Evolutionary conservation across 192 early-diverging fungal species (phyloP), one percentile per base, ranked within the genome.

Genomic region (Oehlia diaphana): DNA sequence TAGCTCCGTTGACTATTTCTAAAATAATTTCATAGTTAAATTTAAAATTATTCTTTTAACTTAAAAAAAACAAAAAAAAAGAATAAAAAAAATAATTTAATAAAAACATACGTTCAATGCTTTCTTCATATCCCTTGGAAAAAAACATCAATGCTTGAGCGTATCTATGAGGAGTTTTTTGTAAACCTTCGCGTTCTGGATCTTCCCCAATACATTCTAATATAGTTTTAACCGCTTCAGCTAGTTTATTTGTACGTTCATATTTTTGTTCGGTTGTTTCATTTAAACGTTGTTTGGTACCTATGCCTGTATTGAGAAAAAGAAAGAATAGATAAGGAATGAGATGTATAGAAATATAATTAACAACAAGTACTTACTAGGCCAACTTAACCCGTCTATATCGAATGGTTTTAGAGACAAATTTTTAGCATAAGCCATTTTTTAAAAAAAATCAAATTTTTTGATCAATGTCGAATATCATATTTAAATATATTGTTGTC

Each of bases 71-170:
- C 62, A 19, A 68, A 68, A 39, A 47, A 69, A 28, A 6, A 14
- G 12, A 19, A 2, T 49, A 9, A 65, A 31, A 31, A 31, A 31
- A 31, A 31, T 31, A 31, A 31, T 31, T 31, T 31, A 31, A 31
- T 31, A 31, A 31, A 31, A 31, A 63, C 77, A 79, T 86, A 92
- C 89, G 87, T 80, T 89, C 89, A 77, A 99, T 89, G 26, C 91
- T 92, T 83, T 93, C 91, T 83, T 99, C 97, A 85, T 99, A 99
- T n/a, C 98, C 98, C 84, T 98, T 94, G 21, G 98, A 97, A 81
- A 99, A 95, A 80, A 98, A 99, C 93, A 97, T 93, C 28, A 99
- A 85, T 9, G 98, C 97, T 85, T 97, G 96, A 53, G 98, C 98
- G 84, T 97, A 99, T 12, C 97, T 92, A 81, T 96, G 91, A 39